Conservation (phyloP, 495 filamentous ascomycete genomes). For the Pseudoneurospora amorphoporcata region DNA sequence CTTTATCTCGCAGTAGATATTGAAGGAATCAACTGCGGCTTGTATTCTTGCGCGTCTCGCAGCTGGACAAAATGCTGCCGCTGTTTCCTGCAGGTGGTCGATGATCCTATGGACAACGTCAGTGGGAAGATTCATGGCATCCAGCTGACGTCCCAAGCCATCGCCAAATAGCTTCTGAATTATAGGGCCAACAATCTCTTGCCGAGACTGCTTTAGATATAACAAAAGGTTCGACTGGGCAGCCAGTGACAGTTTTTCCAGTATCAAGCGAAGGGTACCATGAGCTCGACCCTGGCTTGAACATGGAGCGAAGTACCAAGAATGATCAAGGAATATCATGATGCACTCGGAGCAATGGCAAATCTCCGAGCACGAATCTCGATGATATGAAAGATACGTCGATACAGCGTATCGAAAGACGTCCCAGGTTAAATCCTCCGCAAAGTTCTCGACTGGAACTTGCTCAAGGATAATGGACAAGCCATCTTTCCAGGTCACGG, state of each 20-base stretch:
- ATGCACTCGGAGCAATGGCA: not conserved
- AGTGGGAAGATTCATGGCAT: too few species aligned
- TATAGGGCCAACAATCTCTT: not conserved
- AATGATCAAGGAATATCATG: not conserved
- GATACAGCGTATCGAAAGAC: not conserved
- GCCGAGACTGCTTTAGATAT: not conserved
- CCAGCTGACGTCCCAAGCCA: too few species aligned
- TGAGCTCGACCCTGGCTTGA: not conserved
- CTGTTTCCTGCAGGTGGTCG: not conserved
- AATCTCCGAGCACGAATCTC: not conserved
- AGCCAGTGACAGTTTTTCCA: not conserved
- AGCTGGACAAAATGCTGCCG: fast-evolving
- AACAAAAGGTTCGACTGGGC: not conserved
- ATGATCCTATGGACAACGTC: not conserved
- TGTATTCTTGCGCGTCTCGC: not conserved
- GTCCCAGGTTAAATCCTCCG: not conserved
- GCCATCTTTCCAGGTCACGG: not conserved
- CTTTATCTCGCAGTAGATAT: not conserved
- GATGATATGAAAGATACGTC: not conserved
- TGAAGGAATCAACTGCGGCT: not conserved
- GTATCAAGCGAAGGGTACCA: not conserved
- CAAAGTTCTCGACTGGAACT: not conserved
- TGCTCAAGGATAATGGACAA: not conserved
- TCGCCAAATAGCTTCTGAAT: not conserved
- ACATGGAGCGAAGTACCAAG: not conserved